Conservation (phyloP, 805 yeast genomes). For the Candida parachauliodes region DNA sequence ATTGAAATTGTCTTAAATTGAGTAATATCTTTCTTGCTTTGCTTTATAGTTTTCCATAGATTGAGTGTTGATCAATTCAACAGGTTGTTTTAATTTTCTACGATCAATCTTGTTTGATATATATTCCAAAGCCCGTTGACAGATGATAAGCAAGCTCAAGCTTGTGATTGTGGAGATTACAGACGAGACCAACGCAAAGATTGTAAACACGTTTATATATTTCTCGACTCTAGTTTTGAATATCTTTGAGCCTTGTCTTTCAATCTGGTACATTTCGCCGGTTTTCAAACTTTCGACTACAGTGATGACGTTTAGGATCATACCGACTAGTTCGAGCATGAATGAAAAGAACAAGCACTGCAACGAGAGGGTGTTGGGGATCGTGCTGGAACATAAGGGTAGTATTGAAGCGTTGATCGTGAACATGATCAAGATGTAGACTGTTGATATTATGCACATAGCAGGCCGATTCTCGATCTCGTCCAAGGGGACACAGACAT, state of each 20-base stretch:
- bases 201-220: slow-evolving; percentile 23
- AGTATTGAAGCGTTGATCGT: slow-evolving; percentile 16
- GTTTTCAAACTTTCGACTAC: slow-evolving; percentile 18
- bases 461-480: slow-evolving; percentile 30
- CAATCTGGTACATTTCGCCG: slow-evolving; percentile 24
- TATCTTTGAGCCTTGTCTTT: slow-evolving; percentile 10
- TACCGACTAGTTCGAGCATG: slow-evolving; percentile 18
- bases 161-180: slow-evolving; percentile 13
- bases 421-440: slow-evolving; percentile 22
- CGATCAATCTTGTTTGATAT: slow-evolving; percentile 20
- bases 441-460: slow-evolving; percentile 17
- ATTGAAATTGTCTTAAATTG: not conserved
- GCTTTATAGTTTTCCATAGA: slow-evolving; percentile 2
- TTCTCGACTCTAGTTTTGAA: slow-evolving; percentile 24
- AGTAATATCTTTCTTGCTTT: slow-evolving; percentile 4
- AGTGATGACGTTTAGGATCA: slow-evolving; percentile 15
- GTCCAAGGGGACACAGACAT: slow-evolving; percentile 31
- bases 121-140: slow-evolving; percentile 15
- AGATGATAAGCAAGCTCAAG: slow-evolving; percentile 11
- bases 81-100: slow-evolving; percentile 6
- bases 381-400: slow-evolving; percentile 19
- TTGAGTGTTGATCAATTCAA: not conserved
- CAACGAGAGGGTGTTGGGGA: slow-evolving; percentile 16
- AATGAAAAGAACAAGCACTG: slow-evolving; percentile 16
- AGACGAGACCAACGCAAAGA: slow-evolving; percentile 16